Percentiles rank a stretch among this genome's conserved stretches.
Evolutionary conservation across 129 eudicot genomes (phyloP).

Genomic region (Flaveria ramosissima): DNA sequence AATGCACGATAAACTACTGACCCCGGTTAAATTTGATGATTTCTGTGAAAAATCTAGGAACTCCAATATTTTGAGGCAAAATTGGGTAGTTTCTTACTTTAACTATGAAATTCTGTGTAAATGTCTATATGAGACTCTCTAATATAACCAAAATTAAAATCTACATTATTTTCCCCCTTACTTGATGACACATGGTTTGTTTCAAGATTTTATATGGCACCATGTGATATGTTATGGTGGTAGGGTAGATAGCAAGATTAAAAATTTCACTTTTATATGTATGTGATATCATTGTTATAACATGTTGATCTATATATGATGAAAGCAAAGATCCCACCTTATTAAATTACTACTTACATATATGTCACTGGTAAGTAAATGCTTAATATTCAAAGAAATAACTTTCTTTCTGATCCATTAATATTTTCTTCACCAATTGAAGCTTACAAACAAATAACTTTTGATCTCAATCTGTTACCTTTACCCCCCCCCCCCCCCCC

Average conservation of each 20-base stretch:
- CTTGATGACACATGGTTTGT: constrained; percentile 17
- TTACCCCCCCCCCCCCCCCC: constrained; percentile 16
- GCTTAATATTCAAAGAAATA: not conserved
- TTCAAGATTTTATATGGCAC: constrained; percentile 14
- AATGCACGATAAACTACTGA: not conserved
- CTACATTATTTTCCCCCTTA: not conserved
- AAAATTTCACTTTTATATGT: not conserved
- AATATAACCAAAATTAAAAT: not conserved
- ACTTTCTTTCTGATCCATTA: not conserved
- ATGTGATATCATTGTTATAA: not conserved
- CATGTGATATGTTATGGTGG: constrained; percentile 15
- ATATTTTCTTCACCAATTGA: constrained; percentile 16
- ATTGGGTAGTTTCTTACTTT: not conserved
- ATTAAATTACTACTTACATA: not conserved
- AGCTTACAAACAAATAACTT: constrained; percentile 21
- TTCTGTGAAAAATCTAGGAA: not conserved
- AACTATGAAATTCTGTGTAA: not conserved
- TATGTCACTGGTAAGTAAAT: not conserved
- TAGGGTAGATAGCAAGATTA: constrained; percentile 9
- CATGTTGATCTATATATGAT: not conserved
- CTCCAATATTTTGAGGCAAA: not conserved
- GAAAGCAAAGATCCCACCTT: not conserved
- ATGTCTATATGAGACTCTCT: not conserved
- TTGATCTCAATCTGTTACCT: not conserved
- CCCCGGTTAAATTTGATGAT: not conserved